Conservation (phyloP, 2,329 filamentous ascomycete genomes). For the Sporothrix dimorphospora region DNA sequence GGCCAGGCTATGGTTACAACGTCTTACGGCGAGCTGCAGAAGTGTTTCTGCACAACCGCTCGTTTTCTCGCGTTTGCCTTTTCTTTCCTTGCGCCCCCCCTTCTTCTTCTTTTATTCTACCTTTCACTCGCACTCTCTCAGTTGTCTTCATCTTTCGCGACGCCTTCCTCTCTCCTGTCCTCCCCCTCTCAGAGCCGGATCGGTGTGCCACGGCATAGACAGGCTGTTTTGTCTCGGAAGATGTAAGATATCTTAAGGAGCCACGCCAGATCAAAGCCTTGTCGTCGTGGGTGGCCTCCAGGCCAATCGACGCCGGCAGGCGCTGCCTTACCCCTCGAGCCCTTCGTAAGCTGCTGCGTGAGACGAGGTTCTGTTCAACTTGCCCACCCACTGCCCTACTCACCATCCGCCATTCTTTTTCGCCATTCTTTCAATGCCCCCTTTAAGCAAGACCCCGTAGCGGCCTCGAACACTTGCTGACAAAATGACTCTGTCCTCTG, state of each 20-base stretch:
- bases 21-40: conserved; percentile 5
- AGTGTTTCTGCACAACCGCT: neutral
- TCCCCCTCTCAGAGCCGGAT: neutral
- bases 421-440: neutral
- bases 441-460: neutral
- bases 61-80: neutral
- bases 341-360: neutral
- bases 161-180: neutral
- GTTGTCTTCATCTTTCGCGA: neutral
- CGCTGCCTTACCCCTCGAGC: neutral
- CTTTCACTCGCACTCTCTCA: neutral
- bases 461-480: neutral
- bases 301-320: neutral
- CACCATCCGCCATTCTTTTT: neutral
- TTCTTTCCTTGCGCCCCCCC: neutral
- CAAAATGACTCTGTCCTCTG: neutral
- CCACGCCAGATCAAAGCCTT: neutral
- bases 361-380: neutral
- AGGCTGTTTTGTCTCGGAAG: neutral
- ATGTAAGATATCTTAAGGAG: neutral
- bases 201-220: conserved; percentile 3
- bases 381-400: neutral
- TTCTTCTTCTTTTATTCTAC: neutral
- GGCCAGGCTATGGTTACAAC: conserved; percentile 9
- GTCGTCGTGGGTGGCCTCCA: neutral